Evolutionary conservation across 2,329 filamentous ascomycete species (phyloP).

Genomic region (Colletotrichum lindemuthianum): DNA sequence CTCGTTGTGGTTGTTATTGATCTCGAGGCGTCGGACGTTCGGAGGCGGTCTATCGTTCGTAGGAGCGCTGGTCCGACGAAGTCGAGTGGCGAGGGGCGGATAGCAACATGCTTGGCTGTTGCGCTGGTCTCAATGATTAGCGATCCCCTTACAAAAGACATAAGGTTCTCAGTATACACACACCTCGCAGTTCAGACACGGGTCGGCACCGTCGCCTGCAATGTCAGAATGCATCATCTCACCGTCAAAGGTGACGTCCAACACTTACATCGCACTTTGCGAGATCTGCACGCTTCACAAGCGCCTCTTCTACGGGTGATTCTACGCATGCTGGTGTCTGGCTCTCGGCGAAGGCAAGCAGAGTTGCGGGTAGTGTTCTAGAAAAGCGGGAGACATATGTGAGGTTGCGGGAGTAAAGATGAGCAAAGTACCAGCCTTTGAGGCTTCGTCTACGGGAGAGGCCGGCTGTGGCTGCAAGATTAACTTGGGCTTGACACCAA

Average conservation of each 20-base stretch:
- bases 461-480: slow-evolving; percentile 2
- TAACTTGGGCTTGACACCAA: slow-evolving; percentile 15
- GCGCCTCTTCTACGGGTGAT: slow-evolving; percentile 31
- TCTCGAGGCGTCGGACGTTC: neutral
- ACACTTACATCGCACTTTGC: slow-evolving; percentile 33
- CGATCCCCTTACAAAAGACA: neutral
- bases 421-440: neutral
- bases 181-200: slow-evolving; percentile 31
- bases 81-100: slow-evolving; percentile 18
- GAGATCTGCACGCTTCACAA: slow-evolving; percentile 26
- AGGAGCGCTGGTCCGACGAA: slow-evolving; percentile 5
- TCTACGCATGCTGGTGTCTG: slow-evolving; percentile 15
- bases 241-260: neutral
- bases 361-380: neutral
- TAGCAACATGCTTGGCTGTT: slow-evolving; percentile 30
- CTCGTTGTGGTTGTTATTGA: slow-evolving; percentile 4
- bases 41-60: neutral
- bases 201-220: slow-evolving; percentile 26
- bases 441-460: neutral
- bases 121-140: neutral
- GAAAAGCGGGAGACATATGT: neutral
- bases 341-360: too few species aligned
- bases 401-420: neutral
- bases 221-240: neutral
- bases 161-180: neutral